Percentiles rank a stretch among this genome's conserved stretches.
These are phyloP conservation scores for Sporormia fimetaria DNA, from an alignment of 495 filamentous ascomycete genomes.

Conservation along the genomic window DNA sequence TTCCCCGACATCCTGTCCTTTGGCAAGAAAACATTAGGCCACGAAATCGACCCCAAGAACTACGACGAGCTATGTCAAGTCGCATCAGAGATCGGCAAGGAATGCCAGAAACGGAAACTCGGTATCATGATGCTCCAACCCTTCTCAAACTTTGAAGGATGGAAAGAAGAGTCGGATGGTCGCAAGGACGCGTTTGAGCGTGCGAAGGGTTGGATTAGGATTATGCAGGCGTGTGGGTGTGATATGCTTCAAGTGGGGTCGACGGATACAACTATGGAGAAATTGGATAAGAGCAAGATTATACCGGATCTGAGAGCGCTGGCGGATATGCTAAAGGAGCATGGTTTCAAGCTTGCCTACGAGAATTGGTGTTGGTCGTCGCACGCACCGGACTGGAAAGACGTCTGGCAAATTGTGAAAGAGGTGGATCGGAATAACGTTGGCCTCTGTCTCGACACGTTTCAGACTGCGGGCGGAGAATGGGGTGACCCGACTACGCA, in stretches of 20 bases:
- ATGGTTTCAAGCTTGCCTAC: slow-evolving; percentile 54
- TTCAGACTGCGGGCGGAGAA: slow-evolving; percentile 66
- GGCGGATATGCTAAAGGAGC: slow-evolving; percentile 48
- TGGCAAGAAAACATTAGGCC: slow-evolving; percentile 40
- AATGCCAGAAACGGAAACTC: slow-evolving; percentile 44
- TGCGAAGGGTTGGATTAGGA: slow-evolving; percentile 56
- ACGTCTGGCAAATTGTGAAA: slow-evolving; percentile 55
- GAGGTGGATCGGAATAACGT: slow-evolving; percentile 52
- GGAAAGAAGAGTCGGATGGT: slow-evolving; percentile 46
- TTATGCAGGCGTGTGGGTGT: slow-evolving; percentile 60
- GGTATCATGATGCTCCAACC: slow-evolving; percentile 66
- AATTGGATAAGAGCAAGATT: slow-evolving; percentile 42
- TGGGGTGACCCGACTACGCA: slow-evolving; percentile 62
- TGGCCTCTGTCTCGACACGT: slow-evolving; percentile 72
- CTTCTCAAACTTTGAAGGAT: slow-evolving; percentile 73
- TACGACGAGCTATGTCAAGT: slow-evolving; percentile 44
- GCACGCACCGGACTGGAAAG: slow-evolving; percentile 54
- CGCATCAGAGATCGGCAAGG: slow-evolving; percentile 39
- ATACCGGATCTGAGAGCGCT: slow-evolving; percentile 52
- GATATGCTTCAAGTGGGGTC: slow-evolving; percentile 72
- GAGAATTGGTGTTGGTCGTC: slow-evolving; percentile 84
- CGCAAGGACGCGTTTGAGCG: slow-evolving; percentile 53
- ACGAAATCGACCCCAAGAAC: slow-evolving; percentile 43
- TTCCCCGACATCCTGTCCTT: slow-evolving; percentile 65
- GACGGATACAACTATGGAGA: slow-evolving; percentile 44